Evolutionary conservation across 129 eudicot species (phyloP), one percentile per base, ranked within the genome.

Genomic region (Mikania micrantha): DNA sequence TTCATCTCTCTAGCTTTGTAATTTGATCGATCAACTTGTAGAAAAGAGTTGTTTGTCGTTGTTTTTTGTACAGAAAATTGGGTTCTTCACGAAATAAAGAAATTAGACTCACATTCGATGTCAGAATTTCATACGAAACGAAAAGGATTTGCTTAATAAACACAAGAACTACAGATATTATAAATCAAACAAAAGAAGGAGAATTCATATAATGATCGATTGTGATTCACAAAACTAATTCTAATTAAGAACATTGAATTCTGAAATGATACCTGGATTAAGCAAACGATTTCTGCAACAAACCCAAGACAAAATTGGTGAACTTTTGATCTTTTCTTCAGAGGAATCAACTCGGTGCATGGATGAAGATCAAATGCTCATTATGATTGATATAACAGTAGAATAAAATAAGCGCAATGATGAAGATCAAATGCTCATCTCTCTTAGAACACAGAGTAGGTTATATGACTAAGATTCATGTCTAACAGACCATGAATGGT

Each of bases 61-160:
- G 72, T 76, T 81, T 73, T 25, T 34, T 65, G 81, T 35, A 50
- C 68, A 81, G 75, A 58, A 80, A 81, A 85, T 81, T 87, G 5
- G 78, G 62, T 85, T 81, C 87, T 60, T 79, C 82, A 81, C 71
- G 65, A 75, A 62, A 69, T 47, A 75, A 85, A n/a, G n/a, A n/a
- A n/a, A n/a, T n/a, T n/a, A n/a, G n/a, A n/a, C 73, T 68, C 64
- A 52, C 22, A 67, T 67, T 67, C 32, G 7, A 48, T 49, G 9
- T 29, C 38, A 41, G 17, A 66, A 47, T 29, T 17, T 66, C 71
- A 50, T 19, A 19, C 20, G 20, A 6, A 53, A 67, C 34, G 4
- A n/a, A 12, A 42, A 19, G 34, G 63, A 67, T 50, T 67, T 67
- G 21, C 15, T 50, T 31, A 34, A 8, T n/a, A 32, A 50, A 5